These are phyloP conservation scores for Amoeboaphelidium protococcarum DNA, from an alignment of 371 early-diverging fungal species.

Conservation along the genomic window DNA sequence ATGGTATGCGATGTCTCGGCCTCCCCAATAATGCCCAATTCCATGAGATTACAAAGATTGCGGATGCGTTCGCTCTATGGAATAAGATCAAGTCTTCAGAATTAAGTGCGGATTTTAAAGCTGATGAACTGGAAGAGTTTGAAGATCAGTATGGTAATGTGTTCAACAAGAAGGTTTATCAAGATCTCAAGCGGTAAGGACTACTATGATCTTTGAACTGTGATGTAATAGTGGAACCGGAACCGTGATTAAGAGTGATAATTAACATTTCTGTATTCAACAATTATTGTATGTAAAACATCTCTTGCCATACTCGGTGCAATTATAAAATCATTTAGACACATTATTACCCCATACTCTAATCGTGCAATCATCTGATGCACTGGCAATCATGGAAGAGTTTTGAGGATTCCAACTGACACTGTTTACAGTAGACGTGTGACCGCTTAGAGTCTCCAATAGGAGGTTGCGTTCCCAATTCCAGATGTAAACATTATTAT, in stretches of 20 bases:
- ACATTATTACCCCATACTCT: constrained; percentile 34
- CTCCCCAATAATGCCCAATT: constrained; percentile 80
- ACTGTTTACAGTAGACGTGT: constrained; percentile 51
- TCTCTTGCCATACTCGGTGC: no score
- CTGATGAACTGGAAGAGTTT: constrained; percentile 71
- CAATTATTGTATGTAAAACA: background rate
- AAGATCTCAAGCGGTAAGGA: constrained; percentile 17
- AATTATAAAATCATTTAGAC: background rate
- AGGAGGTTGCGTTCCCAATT: constrained; percentile 43
- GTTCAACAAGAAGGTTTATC: constrained; percentile 88
- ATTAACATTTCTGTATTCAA: background rate
- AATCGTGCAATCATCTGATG: constrained; percentile 75
- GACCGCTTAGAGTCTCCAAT: constrained; percentile 50
- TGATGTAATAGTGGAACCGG: no score
- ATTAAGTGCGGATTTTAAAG: constrained; percentile 27
- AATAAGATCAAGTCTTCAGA: constrained; percentile 37
- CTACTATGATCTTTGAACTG: constrained; percentile 2
- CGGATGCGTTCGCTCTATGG: constrained; percentile 66
- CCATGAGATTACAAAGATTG: constrained; percentile 73
- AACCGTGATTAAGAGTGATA: background rate
- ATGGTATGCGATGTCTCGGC: constrained; percentile 78
- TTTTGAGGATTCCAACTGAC: constrained; percentile 48
- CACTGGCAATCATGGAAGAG: constrained; percentile 53
- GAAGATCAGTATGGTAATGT: constrained; percentile 93
- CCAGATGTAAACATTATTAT: constrained; percentile 66